These are phyloP conservation scores for Penicillium carneum DNA, from an alignment of 2,329 filamentous ascomycete species.

Conservation along the genomic window DNA sequence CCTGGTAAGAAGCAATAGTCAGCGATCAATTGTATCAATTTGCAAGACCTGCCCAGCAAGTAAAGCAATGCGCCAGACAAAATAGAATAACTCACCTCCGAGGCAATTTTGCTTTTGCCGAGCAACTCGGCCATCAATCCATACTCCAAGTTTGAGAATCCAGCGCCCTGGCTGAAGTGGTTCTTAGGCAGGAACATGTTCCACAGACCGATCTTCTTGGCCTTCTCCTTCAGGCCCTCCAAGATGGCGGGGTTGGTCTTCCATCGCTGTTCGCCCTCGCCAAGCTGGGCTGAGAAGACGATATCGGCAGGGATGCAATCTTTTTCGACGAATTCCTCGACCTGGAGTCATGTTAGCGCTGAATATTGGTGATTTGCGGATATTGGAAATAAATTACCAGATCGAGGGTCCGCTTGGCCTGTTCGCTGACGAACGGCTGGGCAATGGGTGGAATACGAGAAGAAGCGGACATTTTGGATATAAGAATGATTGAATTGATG, in stretches of 20 bases:
- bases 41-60: too few species aligned
- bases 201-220: constrained; percentile 85
- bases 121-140: constrained; percentile 96
- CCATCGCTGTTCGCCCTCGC: constrained; percentile 79
- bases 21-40: not conserved
- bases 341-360: constrained; percentile 53
- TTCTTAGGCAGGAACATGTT: constrained; percentile 97
- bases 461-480: constrained; percentile 58
- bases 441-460: constrained; percentile 66
- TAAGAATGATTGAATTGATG: constrained; percentile 1
- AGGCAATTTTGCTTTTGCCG: constrained; percentile 82
- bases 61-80: constrained; percentile 11
- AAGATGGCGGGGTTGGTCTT: constrained; percentile 78
- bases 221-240: constrained; percentile 87
- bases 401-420: constrained; percentile 83
- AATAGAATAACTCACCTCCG: constrained; percentile 61
- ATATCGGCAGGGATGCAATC: constrained; percentile 88
- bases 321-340: constrained; percentile 96
- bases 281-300: constrained; percentile 80
- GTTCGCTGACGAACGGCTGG: constrained; percentile 75
- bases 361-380: not conserved
- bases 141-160: constrained; percentile 95
- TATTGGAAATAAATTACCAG: constrained; percentile 57
- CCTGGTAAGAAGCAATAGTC: constrained; percentile 48
- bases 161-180: constrained; percentile 93